These are phyloP conservation scores for Parietaria judaica DNA, from an alignment of 306 rosid genomes.

Conservation along the genomic window DNA sequence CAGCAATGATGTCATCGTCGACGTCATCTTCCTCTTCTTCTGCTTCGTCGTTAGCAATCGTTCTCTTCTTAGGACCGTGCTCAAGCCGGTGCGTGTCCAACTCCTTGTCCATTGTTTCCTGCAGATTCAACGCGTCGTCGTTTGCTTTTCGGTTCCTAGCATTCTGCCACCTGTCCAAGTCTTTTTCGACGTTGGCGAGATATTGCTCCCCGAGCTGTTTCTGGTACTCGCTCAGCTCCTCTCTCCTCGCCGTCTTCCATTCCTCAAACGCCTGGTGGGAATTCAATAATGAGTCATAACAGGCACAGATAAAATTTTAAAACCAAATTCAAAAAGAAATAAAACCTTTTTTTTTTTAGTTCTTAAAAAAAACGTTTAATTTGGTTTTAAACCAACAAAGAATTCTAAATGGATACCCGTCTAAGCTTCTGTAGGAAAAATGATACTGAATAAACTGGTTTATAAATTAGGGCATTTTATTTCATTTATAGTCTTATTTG, in stretches of 20 bases:
- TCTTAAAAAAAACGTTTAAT: no score
- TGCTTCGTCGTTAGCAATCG: constrained; percentile 65
- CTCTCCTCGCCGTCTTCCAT: constrained; percentile 87
- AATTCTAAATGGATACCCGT: no score
- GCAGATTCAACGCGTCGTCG: constrained; percentile 61
- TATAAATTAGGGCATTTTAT: no score
- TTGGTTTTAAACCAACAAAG: no score
- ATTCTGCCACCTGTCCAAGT: constrained; percentile 92
- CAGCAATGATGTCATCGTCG: constrained; percentile 70
- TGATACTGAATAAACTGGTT: no score
- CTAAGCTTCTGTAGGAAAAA: no score
- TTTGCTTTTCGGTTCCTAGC: constrained; percentile 66
- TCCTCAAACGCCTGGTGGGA: constrained; percentile 58
- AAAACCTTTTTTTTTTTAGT: no score
- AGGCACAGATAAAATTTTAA: no score
- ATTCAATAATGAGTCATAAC: neutral
- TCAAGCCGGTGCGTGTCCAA: constrained; percentile 93
- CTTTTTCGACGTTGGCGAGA: constrained; percentile 83
- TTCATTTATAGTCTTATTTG: no score
- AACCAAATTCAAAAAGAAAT: no score
- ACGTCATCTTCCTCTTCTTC: constrained; percentile 84
- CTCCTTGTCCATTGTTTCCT: constrained; percentile 99
- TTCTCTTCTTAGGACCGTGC: constrained; percentile 96
- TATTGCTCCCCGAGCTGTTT: constrained; percentile 84
- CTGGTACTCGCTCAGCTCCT: constrained; percentile 75